Evolutionary conservation across 305 asterid genomes (phyloP), one percentile per base, ranked within the genome.

Genomic region (Solanum hybrid): DNA sequence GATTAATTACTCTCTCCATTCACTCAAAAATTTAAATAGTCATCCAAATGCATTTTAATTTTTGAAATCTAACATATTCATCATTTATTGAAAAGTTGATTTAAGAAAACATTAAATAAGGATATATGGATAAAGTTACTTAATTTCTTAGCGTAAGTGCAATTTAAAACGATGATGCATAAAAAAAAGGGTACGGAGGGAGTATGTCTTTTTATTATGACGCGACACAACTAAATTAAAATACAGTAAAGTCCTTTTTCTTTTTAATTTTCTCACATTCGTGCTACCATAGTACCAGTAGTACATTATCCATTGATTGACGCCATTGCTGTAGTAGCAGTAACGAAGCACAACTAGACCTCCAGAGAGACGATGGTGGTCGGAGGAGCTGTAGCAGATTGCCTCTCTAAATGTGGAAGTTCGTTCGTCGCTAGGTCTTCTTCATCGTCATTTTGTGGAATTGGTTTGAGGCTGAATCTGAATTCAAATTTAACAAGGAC

Each of bases 391-490:
- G 89, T 85, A 79, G 86, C 51, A 32, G 89, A 86, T 86, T 89
- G 89, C 76, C 34, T 89, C 14, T 31, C 72, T 66, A 60, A 51
- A 27, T 86, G 86, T 15, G 72, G 87, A 17, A 38, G 26, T 82
- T 82, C 71, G 15, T 81, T 79, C 29, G 60, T 13, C 13, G 17
- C 35, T 14, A 37, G 64, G 64, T 86, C 86, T 19, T 69, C 92
- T 13, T 64, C 90, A 32, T 91, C 93, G 45, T 89, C 90, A 82
- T 72, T 89, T 90, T 86, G 78, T 12, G 89, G 90, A 90, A 86
- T 66, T 78, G 34, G 86, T 72, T 87, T 77, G 90, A 71, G 37
- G 24, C 17, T 19, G 10, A 29, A 31, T 29, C 38, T 10, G 87
- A 82, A 51, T 82, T 82, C 87, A 1, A 82, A 45, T 42, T 80